Percentiles rank a stretch among this genome's conserved stretches.
phyloP scores from a whole-genome alignment of 176 grass and related monocot genomes.

The Juncus inflexus region DNA sequence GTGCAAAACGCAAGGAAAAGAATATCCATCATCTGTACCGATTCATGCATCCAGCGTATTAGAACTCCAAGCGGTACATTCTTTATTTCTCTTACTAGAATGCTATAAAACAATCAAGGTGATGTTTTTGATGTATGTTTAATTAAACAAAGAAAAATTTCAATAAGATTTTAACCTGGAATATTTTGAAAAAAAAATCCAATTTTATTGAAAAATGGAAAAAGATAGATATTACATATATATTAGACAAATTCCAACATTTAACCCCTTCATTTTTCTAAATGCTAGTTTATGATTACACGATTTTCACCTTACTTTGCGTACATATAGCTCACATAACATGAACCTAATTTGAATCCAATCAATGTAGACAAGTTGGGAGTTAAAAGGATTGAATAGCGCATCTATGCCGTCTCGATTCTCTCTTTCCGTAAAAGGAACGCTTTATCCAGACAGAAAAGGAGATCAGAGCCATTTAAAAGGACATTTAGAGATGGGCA shows the following conservation, averaged over 20 bases:
- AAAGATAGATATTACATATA: too few relatives aligned
- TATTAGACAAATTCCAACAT: too few relatives aligned
- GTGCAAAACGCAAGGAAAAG: conserved; percentile 50
- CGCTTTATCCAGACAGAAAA: conserved; percentile 66
- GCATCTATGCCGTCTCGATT: conserved; percentile 56
- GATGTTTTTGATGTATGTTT: too few relatives aligned
- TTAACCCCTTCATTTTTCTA: too few relatives aligned
- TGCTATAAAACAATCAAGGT: background rate
- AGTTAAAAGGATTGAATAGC: conserved; percentile 55
- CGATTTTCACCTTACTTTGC: too few relatives aligned
- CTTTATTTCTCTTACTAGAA: background rate
- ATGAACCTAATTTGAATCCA: background rate
- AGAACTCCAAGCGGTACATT: conserved; percentile 67
- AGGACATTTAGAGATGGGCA: conserved; percentile 69
- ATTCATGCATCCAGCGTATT: conserved; percentile 46
- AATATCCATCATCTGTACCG: conserved; percentile 68
- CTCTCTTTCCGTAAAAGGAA: conserved; percentile 52
- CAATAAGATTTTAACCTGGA: too few relatives aligned
- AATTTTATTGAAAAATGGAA: too few relatives aligned
- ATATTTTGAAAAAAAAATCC: too few relatives aligned
- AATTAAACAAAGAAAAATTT: too few relatives aligned
- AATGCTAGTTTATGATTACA: too few relatives aligned
- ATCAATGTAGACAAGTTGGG: conserved; percentile 59
- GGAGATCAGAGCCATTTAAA: conserved; percentile 38
- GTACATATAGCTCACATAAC: background rate